Percentiles rank a stretch among this genome's conserved stretches.
phyloP scores from a whole-genome alignment of 176 grass and related monocot species.

The Dendrocalamus sinicus region DNA sequence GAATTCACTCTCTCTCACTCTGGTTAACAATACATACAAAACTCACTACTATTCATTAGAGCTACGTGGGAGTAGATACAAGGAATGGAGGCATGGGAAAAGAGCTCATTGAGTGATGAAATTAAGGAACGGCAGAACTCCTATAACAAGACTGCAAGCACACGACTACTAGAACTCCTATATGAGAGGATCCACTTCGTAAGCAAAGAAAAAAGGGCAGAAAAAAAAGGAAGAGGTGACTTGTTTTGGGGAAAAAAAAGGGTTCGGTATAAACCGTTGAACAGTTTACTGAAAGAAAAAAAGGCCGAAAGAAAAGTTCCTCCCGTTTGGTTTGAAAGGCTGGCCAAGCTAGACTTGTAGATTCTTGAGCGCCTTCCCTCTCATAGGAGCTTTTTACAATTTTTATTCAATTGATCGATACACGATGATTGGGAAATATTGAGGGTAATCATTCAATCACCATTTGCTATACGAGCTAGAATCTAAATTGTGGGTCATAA shows the following conservation, averaged over 20 bases:
- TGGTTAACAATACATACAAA: too few relatives aligned
- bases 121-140: too few relatives aligned
- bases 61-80: too few relatives aligned
- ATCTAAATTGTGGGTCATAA: background rate
- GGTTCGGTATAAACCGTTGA: slow-evolving; percentile 4
- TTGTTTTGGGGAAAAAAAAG: background rate
- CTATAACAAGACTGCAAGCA: background rate
- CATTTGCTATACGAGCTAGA: slow-evolving; percentile 5
- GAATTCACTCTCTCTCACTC: too few relatives aligned
- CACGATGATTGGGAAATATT: slow-evolving; percentile 24
- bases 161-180: background rate
- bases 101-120: too few relatives aligned
- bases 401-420: background rate
- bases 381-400: background rate
- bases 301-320: background rate
- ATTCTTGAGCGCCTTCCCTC: slow-evolving; percentile 43
- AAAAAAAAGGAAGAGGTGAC: background rate
- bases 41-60: too few relatives aligned
- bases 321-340: slow-evolving; percentile 35
- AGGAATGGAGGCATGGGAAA: too few relatives aligned
- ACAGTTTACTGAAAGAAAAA: slow-evolving; percentile 2
- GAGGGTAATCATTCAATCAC: slow-evolving; percentile 20
- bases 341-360: slow-evolving; percentile 31
- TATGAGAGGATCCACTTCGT: background rate
- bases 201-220: background rate